Conservation (phyloP, 2,329 filamentous ascomycete genomes). For the Tympanopsis confertula region DNA sequence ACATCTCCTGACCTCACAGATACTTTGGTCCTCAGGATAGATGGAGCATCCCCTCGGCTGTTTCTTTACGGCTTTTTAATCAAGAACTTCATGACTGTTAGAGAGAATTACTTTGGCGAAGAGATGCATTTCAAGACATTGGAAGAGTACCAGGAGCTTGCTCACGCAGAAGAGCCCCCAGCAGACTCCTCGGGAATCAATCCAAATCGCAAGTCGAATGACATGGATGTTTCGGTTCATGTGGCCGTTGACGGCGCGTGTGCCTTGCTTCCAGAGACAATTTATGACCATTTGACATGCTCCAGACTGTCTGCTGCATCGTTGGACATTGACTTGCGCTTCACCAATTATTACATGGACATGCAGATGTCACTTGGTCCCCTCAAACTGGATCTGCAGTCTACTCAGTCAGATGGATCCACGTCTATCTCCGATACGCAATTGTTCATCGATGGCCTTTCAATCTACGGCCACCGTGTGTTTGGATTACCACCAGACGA, state of each 20-base stretch:
- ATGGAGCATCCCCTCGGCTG: constrained; percentile 55
- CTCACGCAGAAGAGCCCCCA: constrained; percentile 35
- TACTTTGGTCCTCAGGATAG: constrained; percentile 67
- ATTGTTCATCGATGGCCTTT: constrained; percentile 72
- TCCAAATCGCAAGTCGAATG: constrained; percentile 64
- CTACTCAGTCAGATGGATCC: constrained; percentile 32
- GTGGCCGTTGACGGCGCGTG: constrained; percentile 62
- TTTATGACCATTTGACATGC: constrained; percentile 67
- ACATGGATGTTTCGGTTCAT: constrained; percentile 78
- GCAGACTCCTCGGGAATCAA: constrained; percentile 30
- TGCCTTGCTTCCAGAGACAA: constrained; percentile 66
- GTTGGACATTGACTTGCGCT: constrained; percentile 69
- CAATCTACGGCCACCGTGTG: constrained; percentile 73
- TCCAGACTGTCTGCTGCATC: constrained; percentile 64
- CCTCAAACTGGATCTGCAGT: constrained; percentile 53
- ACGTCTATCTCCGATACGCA: constrained; percentile 54
- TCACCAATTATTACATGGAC: constrained; percentile 99
- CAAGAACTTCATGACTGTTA: constrained; percentile 76
- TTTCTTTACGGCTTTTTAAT: constrained; percentile 78
- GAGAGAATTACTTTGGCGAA: constrained; percentile 97
- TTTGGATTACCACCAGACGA: constrained; percentile 74
- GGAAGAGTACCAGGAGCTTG: constrained; percentile 75
- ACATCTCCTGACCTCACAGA: constrained; percentile 71
- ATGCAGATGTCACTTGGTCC: constrained; percentile 71
- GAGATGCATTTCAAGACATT: constrained; percentile 88